Conservation (phyloP, 2,329 filamentous ascomycete species). For the Claviceps sorghi region DNA sequence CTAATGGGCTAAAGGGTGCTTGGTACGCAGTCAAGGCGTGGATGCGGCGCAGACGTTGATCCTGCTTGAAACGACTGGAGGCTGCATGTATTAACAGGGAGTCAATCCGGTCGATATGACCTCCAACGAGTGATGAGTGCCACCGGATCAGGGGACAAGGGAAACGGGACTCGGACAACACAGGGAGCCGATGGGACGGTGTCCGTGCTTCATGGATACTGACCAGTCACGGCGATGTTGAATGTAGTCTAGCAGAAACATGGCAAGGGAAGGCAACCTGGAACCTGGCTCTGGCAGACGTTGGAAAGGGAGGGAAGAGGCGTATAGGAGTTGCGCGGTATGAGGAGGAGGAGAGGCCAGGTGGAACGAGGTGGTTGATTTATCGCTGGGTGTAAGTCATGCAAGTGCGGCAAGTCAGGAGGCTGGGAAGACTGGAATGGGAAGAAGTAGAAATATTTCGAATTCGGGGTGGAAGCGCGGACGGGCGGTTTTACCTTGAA, state of each 20-base stretch:
- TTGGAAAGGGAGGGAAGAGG: not conserved
- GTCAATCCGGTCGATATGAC: not conserved
- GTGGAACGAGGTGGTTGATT: not conserved
- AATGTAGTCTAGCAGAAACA: conserved; percentile 43
- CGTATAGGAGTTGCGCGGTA: not conserved
- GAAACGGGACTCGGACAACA: not conserved
- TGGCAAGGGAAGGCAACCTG: conserved; percentile 8
- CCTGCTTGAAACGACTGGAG: conserved; percentile 60
- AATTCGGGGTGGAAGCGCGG: conserved; percentile 7
- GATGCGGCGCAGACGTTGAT: conserved; percentile 58
- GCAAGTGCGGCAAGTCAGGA: conserved; percentile 7
- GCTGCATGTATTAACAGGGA: conserved; percentile 14
- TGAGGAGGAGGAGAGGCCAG: not conserved
- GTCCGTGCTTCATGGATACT: conserved; percentile 3
- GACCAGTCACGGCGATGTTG: conserved; percentile 60
- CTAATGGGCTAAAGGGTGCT: conserved; percentile 45
- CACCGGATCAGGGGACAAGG: not conserved
- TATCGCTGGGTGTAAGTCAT: not conserved
- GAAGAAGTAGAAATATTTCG: not conserved
- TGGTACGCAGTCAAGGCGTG: conserved; percentile 52
- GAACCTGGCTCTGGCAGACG: not conserved
- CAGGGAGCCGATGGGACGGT: not conserved
- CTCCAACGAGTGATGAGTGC: not conserved
- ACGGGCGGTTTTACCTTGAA: conserved; percentile 1
- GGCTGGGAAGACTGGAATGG: not conserved